Percentiles rank a stretch among this genome's conserved stretches.
phyloP scores from a whole-genome alignment of 495 filamentous ascomycete genomes.

The Entonaema liquescens region DNA sequence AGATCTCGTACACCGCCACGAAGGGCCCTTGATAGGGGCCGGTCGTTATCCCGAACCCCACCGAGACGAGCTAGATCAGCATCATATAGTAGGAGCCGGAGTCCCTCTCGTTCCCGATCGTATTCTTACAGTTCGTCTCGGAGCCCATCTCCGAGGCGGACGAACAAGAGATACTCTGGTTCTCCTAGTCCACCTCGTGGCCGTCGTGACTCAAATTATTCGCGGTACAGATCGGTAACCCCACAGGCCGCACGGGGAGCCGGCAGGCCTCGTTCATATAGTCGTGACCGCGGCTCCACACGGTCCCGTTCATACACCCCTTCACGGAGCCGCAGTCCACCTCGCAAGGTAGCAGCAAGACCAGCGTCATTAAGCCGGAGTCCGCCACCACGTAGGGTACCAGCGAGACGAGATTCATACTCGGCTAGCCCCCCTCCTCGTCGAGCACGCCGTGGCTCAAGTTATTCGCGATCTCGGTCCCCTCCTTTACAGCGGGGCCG shows the following conservation, averaged over 20 bases:
- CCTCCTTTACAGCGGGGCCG: constrained; percentile 25
- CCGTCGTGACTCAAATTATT: constrained; percentile 34
- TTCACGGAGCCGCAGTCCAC: constrained; percentile 41
- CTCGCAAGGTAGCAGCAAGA: constrained; percentile 33
- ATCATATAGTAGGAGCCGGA: constrained; percentile 54
- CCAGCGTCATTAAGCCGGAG: constrained; percentile 19
- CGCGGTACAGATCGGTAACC: constrained; percentile 44
- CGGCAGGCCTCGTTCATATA: constrained; percentile 34
- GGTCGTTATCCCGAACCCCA: constrained; percentile 54
- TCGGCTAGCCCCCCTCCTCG: constrained; percentile 45
- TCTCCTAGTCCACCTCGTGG: constrained; percentile 36
- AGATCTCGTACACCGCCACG: constrained; percentile 50
- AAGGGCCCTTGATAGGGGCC: constrained; percentile 43
- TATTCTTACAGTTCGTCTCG: constrained; percentile 39
- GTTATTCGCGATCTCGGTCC: constrained; percentile 40
- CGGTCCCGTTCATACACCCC: constrained; percentile 39
- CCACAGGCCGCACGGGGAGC: constrained; percentile 33
- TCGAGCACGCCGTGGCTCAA: constrained; percentile 33
- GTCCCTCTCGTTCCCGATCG: constrained; percentile 51
- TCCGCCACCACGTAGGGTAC: constrained; percentile 43
- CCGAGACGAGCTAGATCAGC: constrained; percentile 46
- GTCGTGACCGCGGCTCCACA: constrained; percentile 30
- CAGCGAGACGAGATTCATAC: constrained; percentile 39
- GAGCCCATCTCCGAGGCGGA: constrained; percentile 32
- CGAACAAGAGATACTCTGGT: constrained; percentile 19